Base-by-base conservation (phyloP, 305 asterid species). In the Ilex paraguariensis region DNA sequence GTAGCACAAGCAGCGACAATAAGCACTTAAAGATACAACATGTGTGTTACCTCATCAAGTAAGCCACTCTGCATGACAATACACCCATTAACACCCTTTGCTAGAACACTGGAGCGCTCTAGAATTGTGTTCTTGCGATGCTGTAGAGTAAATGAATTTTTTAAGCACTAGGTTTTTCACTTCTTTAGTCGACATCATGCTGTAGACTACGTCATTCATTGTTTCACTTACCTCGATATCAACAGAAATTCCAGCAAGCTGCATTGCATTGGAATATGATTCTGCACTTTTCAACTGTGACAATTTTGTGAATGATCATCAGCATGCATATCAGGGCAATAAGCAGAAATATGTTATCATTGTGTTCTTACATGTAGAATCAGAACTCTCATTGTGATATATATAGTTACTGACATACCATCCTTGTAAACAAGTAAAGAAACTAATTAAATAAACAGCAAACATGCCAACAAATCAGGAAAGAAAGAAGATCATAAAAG, bases 221-320 rank as follows among this genome's bases (percentile, higher is more conserved):
- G 28, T 1, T 36, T 57, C 49, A 66, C 72, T 66, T 69, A 93
- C 98, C 98, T 86, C 86, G 50, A 83, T 57, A 74, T 76, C 82
- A 67, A 85, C 74, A 68, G 82, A 73, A 65, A 93, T 86, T 69
- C 94, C 96, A 70, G 96, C 82, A 63, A 61, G 86, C 67, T 69
- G 82, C 86, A 93, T 84, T 60, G 74, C 72, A 67, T 80, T 82
- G 45, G 68, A 63, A 73, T 90, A 93, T 66, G 88, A 73, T 71
- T 90, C 97, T 78, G 98, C 94, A 69, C 76, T 82, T 66, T 32
- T 77, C 21, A 93, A 86, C 98, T 93, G 76, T 28, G 60, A 57
- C 51, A 65, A 54, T 58, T 57, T 63, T 59, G 14, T 70, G 59
- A 61, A 33, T 31, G 14, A 31, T 53, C 17, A 63, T 31, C 62